Percentiles rank a stretch among this genome's conserved stretches.
Evolutionary conservation across 202 grass and related monocot genomes (phyloP).

Genomic region (Schoenoplectus triqueter): DNA sequence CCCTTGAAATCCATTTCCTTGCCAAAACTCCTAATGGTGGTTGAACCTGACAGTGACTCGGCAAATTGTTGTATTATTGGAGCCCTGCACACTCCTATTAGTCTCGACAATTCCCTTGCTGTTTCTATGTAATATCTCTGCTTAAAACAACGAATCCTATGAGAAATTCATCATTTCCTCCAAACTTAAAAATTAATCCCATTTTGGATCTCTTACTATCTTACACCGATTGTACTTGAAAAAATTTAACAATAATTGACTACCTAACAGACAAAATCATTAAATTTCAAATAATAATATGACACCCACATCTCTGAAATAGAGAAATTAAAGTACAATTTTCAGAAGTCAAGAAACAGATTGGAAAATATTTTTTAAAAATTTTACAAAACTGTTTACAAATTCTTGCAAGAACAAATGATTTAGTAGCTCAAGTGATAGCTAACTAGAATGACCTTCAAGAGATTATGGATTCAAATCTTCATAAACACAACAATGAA

Average conservation of each 20-base stretch:
- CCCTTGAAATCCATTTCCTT: slow-evolving; percentile 59
- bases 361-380: neutral
- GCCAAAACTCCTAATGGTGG: slow-evolving; percentile 80
- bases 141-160: neutral
- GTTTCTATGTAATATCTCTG: slow-evolving; percentile 86
- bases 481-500: too few species aligned
- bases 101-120: slow-evolving; percentile 68
- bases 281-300: neutral
- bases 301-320: neutral
- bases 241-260: neutral
- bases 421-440: too few species aligned
- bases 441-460: too few species aligned
- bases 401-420: neutral
- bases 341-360: neutral
- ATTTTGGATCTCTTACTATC: neutral
- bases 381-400: neutral
- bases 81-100: slow-evolving; percentile 71
- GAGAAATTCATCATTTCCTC: neutral
- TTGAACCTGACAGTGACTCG: slow-evolving; percentile 73
- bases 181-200: neutral
- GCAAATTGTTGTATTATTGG: slow-evolving; percentile 87
- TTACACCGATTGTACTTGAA: neutral
- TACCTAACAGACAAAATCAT: neutral
- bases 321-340: neutral
- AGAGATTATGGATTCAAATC: too few species aligned